Evolutionary conservation across 2,329 filamentous ascomycete genomes (phyloP).

Genomic region (Fusarium abutilonis): DNA sequence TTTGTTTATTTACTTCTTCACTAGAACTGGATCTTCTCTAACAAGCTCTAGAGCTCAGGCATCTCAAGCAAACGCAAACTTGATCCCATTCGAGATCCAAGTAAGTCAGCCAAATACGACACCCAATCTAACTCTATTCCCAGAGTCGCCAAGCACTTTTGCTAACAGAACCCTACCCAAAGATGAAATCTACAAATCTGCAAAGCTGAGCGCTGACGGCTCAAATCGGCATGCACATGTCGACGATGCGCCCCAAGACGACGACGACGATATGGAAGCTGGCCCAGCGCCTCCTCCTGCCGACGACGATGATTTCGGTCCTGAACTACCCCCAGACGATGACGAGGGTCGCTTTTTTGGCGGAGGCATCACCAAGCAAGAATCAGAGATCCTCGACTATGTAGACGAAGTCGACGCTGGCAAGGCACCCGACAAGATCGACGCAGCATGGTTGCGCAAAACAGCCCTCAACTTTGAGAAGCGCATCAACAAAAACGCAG

Average conservation of each 20-base stretch:
- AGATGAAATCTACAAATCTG: constrained; percentile 73
- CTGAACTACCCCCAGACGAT: constrained; percentile 59
- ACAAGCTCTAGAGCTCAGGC: constrained; percentile 49
- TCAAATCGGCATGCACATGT: constrained; percentile 58
- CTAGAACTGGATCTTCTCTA: constrained; percentile 12
- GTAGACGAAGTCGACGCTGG: constrained; percentile 67
- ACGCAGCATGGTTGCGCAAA: constrained; percentile 83
- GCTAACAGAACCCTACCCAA: constrained; percentile 7
- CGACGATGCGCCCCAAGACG: constrained; percentile 57
- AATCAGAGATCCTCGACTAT: constrained; percentile 86
- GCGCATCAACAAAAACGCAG: constrained; percentile 89
- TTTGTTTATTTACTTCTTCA: constrained; percentile 12
- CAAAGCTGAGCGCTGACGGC: constrained; percentile 60
- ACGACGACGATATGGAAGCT: constrained; percentile 63
- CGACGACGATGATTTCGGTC: constrained; percentile 62
- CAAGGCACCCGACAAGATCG: constrained; percentile 75
- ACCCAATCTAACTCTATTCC: not conserved
- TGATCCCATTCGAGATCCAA: constrained; percentile 69
- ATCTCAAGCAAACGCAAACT: constrained; percentile 70
- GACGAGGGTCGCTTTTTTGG: constrained; percentile 97
- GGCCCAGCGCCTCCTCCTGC: constrained; percentile 59
- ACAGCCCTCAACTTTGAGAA: constrained; percentile 87
- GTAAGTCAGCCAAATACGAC: constrained; percentile 55
- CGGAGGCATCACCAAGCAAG: constrained; percentile 83
- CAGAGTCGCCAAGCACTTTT: not conserved